Percentiles rank a stretch among this genome's conserved stretches.
phyloP scores from a whole-genome alignment of 148 eudicot species.

The Polygonum aviculare region DNA sequence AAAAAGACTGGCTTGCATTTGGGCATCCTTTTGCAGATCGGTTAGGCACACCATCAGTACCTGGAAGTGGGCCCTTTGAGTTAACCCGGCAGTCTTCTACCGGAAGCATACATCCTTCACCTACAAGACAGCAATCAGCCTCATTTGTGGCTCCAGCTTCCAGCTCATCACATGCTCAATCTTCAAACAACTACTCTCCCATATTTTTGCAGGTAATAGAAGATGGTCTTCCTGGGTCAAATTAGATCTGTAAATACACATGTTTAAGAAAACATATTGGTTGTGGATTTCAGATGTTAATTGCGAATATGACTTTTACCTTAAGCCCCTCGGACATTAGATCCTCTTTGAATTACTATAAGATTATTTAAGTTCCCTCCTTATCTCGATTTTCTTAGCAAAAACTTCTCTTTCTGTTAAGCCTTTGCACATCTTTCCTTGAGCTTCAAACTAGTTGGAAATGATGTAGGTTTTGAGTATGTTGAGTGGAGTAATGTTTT shows the following conservation, averaged over 20 bases:
- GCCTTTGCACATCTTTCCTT: neutral
- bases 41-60: slow-evolving; percentile 58
- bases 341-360: neutral
- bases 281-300: neutral
- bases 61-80: slow-evolving; percentile 68
- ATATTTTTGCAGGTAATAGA: slow-evolving; percentile 73
- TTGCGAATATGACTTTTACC: neutral
- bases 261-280: neutral
- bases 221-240: neutral
- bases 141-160: slow-evolving; percentile 46
- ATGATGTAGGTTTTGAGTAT: neutral
- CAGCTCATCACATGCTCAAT: slow-evolving; percentile 55
- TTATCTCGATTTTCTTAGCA: neutral
- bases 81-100: slow-evolving; percentile 56
- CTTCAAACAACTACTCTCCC: slow-evolving; percentile 60
- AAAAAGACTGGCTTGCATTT: slow-evolving; percentile 99
- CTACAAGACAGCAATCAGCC: slow-evolving; percentile 59
- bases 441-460: neutral
- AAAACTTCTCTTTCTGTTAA: neutral
- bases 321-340: neutral
- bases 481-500: neutral
- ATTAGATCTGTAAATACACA: neutral
- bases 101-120: slow-evolving; percentile 55
- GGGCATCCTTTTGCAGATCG: slow-evolving; percentile 98
- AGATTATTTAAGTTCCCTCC: neutral